These are phyloP conservation scores for Butyriboletus loyo DNA, from an alignment of 768 basidiomycete genomes.

Conservation along the genomic window DNA sequence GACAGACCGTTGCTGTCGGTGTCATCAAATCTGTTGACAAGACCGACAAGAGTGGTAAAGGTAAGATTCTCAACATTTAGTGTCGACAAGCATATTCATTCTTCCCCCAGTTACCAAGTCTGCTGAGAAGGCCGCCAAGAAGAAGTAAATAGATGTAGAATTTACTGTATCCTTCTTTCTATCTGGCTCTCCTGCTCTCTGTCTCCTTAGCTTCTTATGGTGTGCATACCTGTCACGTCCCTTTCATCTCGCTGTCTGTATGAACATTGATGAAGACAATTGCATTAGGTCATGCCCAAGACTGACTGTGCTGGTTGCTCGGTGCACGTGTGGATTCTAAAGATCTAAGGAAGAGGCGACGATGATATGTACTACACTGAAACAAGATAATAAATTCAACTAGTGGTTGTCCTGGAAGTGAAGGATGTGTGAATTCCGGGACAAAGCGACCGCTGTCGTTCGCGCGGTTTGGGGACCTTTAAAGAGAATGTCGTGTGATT, in stretches of 20 bases:
- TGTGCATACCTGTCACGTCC: slow-evolving; percentile 36
- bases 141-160: slow-evolving; percentile 90
- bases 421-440: not conserved
- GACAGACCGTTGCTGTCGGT: slow-evolving; percentile 98
- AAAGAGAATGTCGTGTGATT: not conserved
- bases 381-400: not conserved
- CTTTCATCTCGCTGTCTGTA: slow-evolving; percentile 44
- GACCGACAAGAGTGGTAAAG: slow-evolving; percentile 91
- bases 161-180: slow-evolving; percentile 55
- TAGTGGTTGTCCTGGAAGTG: not conserved
- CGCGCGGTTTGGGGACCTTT: not conserved
- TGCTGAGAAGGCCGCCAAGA: slow-evolving; percentile 94
- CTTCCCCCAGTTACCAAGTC: slow-evolving; percentile 76
- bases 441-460: not conserved
- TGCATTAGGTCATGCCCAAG: slow-evolving; percentile 22
- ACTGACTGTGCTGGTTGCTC: not conserved
- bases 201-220: slow-evolving; percentile 26
- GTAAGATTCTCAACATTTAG: slow-evolving; percentile 37
- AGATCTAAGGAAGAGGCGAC: too few species aligned
- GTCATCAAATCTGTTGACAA: slow-evolving; percentile 98
- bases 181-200: slow-evolving; percentile 42
- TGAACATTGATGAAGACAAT: slow-evolving; percentile 41
- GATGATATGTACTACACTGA: not conserved
- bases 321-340: too few species aligned
- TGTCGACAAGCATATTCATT: slow-evolving; percentile 7